Base-by-base conservation (phyloP, 2,329 filamentous ascomycete species). In the Ceratocystis diversiconidia region DNA sequence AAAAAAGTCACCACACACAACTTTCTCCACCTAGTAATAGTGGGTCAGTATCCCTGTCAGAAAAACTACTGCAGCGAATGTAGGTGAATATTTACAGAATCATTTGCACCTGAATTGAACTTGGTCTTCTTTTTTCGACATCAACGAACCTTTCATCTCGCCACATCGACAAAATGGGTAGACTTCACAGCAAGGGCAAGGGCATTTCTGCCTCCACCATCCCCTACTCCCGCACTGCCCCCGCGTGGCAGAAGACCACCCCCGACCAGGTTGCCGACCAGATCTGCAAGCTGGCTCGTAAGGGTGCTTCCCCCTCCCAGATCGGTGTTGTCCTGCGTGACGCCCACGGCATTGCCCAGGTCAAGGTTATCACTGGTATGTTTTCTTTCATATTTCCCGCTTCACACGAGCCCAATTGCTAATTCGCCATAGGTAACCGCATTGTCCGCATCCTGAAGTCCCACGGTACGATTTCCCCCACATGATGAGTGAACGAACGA, bases 181-280 rank as follows among this genome's bases (percentile, higher is more conserved):
- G 92, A 85, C 87, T 97, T 88, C 95, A 99, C 88, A 89, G 85
- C 85, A 96, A 96, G 76, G 92, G 94, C 83, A 97, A 97, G 90
- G 95, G 94, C 80, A 99, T 99, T 82, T 91, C 90, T 72, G 81
- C 90, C 81, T 96, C 90, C 70, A 90, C 94, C 75, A 82, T 97
- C 80, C 94, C 95, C 76, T 99, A 97, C 87, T 96, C 90, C 73
- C 92, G 94, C 82, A 86, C 85, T 74, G 78, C 91, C 71, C 92
- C 94, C 69, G 85, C 92, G 73, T 99, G 94, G 94, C 84, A 97
- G 80, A 99, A 99, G 89, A 95, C 90, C 82, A 96, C 91, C 73
- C 92, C 94, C 76, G 91, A 96, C 75, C 90, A 95, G 83, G 91
- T 99, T 78, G 90, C 96, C 74, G 94, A 99, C 78, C 92, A 97